Evolutionary conservation across 2,329 filamentous ascomycete genomes (phyloP).

Genomic region (Talaromyces sp.): DNA sequence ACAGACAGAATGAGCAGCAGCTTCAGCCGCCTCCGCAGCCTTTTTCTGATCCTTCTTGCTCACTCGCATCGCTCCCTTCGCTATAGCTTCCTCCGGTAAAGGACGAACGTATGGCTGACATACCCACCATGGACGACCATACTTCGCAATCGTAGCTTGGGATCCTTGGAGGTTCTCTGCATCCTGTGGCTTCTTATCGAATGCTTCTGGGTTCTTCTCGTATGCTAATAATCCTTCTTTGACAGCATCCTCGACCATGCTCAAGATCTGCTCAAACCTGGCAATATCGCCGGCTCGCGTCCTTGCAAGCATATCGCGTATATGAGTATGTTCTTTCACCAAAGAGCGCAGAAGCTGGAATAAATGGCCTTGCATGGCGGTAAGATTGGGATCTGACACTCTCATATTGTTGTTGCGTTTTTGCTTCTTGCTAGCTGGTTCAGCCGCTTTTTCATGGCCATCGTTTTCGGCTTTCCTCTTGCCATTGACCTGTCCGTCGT

Average conservation of each 20-base stretch:
- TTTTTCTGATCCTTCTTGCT: constrained; percentile 60
- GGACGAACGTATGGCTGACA: constrained; percentile 84
- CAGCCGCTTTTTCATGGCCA: constrained; percentile 34
- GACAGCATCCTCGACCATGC: constrained; percentile 70
- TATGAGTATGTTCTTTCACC: constrained; percentile 73
- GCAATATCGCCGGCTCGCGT: constrained; percentile 67
- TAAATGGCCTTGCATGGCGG: constrained; percentile 82
- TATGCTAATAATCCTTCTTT: constrained; percentile 70
- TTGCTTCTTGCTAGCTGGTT: constrained; percentile 50
- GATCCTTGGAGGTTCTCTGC: constrained; percentile 41
- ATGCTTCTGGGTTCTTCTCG: constrained; percentile 42
- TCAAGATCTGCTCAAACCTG: constrained; percentile 72
- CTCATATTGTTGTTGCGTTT: constrained; percentile 44
- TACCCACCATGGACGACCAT: constrained; percentile 83
- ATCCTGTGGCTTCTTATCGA: constrained; percentile 28
- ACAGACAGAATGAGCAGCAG: neutral
- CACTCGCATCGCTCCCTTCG: constrained; percentile 70
- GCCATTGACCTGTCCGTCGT: neutral
- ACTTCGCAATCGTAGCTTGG: constrained; percentile 64
- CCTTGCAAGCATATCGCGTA: constrained; percentile 78
- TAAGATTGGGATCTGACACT: constrained; percentile 63
- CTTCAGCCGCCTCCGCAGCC: neutral
- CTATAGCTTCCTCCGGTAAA: constrained; percentile 79
- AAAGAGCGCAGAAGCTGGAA: constrained; percentile 87
- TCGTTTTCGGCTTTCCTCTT: constrained; percentile 23